phyloP scores from a whole-genome alignment of 2,329 filamentous ascomycete genomes.

The Ambrosiella cleistominuta region DNA sequence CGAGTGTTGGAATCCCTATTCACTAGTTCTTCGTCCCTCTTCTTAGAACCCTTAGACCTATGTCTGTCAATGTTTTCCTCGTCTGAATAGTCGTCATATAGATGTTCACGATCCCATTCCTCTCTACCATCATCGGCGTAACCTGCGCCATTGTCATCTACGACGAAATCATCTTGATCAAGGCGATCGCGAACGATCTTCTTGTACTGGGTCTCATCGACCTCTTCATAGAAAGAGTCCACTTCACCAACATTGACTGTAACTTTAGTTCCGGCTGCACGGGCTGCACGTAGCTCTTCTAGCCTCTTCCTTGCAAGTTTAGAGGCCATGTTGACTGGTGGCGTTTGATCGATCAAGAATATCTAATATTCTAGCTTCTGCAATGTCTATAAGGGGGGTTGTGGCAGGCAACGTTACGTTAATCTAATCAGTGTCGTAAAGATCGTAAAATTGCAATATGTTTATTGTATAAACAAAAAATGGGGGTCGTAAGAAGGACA shows the following conservation, averaged over 20 bases:
- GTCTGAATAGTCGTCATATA: constrained; percentile 55
- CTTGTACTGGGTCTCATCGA: constrained; percentile 94
- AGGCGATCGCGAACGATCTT: constrained; percentile 79
- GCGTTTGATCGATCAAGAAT: no score
- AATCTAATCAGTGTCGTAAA: neutral
- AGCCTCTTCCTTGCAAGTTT: constrained; percentile 32
- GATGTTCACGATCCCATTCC: constrained; percentile 66
- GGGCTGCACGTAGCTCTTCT: constrained; percentile 68
- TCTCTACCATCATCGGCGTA: constrained; percentile 94
- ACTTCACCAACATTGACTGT: constrained; percentile 75
- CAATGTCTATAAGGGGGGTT: neutral
- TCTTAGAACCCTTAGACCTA: constrained; percentile 45
- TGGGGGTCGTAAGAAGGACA: neutral
- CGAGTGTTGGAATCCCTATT: constrained; percentile 76
- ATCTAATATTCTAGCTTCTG: no score
- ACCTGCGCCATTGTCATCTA: constrained; percentile 93
- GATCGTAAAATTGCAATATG: neutral
- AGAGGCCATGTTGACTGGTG: constrained; percentile 22
- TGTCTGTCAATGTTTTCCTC: constrained; percentile 25
- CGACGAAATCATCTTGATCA: constrained; percentile 92
- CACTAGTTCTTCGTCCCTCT: constrained; percentile 71
- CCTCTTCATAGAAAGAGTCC: constrained; percentile 78
- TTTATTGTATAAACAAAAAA: neutral
- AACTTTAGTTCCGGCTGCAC: constrained; percentile 78
- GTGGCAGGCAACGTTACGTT: neutral